Evolutionary conservation across 805 yeast species (phyloP), one percentile per base, ranked within the genome.

Genomic region (Debaryomyces prosopidis): DNA sequence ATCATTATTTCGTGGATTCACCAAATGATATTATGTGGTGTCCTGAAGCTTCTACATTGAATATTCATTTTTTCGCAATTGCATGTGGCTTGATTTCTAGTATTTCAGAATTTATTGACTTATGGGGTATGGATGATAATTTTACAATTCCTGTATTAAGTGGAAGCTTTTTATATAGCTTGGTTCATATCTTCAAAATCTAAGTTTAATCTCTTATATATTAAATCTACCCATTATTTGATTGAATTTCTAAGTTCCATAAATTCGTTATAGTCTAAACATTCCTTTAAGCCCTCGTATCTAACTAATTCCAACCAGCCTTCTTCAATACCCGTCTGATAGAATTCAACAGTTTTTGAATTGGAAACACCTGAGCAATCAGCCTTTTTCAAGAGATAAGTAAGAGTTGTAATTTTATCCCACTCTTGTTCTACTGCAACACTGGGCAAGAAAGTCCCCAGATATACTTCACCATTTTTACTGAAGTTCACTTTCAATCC

Each of bases 61-160:
- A 72, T 42, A 60, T 89, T 36, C 72, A 69, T 35, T 58, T 67
- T 1, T 72, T 84, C 47, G 79, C 91, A 2, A 43, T 85, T 16
- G 58, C 84, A 26, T 78, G 85, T 54, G 99, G 98, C 0, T 57
- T 89, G 15, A 80, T 89, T 36, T 96, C 96, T 8, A 84, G 97
- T 5, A 67, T 87, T 12, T 83, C 96, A 38, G 99, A 94, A 72
- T 89, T 90, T 27, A 79, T 91, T 39, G 89, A 87, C 53, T 46
- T 91, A 12, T 82, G 76, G 46, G 82, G 80, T 36, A 69, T 91
- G 67, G 99, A 94, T 66, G 99, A 94, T 62, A 94, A 94, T 65
- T 80, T 94, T 57, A 91, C 98, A 38, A 92, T 94, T 47, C 99
- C 99, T 5, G 89, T 89, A 1, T 66, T 92, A 36, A 85, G 96